Evolutionary conservation across 768 basidiomycete genomes (phyloP), one percentile per base, ranked within the genome.

Genomic region (Leccinum truebloodii): DNA sequence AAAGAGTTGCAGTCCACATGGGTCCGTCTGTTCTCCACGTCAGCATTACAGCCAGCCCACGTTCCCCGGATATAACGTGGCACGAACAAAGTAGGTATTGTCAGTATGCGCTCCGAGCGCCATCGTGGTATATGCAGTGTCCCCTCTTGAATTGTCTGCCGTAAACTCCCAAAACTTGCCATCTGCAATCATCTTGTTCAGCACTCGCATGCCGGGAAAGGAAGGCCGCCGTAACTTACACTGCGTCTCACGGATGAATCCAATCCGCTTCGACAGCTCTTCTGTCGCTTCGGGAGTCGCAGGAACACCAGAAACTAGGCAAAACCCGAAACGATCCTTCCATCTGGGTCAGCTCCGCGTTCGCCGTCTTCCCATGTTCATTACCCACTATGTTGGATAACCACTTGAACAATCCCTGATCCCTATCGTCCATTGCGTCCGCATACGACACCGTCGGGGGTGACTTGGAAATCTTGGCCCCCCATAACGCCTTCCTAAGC

Each of bases 141-240:
- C 96, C 13, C 94, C 94, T 67, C 89, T 94, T 18, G 88, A 86
- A 22, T 95, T 81, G 69, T 96, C 88, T 0, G 95, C 86, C 1
- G 94, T 97, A 69, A 98, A 96, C 69, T 98, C 94, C 95, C 96
- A 99, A 75, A 98, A 95, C 59, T 86, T 87, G 35, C 95, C 96
- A 68, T 98, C 94, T 95, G 52, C 2, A 58, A 70, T 59, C 10
- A 74, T 20, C 22, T 78, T 80, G 81, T 69, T 83, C 80, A 61
- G 54, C 53, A 24, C 20, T 12, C 34, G 30, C 20, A 35, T n/a
- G 9, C 55, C 22, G 4, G 13, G 46, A 62, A 57, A 18, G 61
- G 61, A 60, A 63, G 14, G 12, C 13, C 5, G 4, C 4, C 50
- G 3, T 52, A 58, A 58, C 62, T 65, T 57, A 82, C 86, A 88